Conservation (phyloP, 805 yeast genomes). For the Yarrowia sp. region DNA sequence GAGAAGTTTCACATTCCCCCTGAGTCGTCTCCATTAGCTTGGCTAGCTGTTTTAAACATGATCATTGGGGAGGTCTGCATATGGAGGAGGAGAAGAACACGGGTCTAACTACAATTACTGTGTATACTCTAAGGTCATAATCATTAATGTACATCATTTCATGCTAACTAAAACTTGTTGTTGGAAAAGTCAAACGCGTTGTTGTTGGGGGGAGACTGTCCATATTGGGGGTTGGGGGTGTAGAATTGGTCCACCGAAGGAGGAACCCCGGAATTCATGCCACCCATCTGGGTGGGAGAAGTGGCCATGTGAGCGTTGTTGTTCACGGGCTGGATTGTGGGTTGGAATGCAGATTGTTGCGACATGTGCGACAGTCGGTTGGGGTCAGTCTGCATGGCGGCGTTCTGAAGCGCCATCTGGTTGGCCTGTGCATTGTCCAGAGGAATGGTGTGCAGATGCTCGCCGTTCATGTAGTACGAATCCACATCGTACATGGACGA, state of each 20-base stretch:
- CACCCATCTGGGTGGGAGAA: constrained; percentile 3
- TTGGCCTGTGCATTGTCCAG: constrained; percentile 15
- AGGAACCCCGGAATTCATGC: neutral
- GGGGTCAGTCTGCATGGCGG: constrained; percentile 14
- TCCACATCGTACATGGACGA: constrained; percentile 27
- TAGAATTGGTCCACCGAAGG: constrained; percentile 21
- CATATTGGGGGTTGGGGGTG: constrained; percentile 22
- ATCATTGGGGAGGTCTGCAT: neutral
- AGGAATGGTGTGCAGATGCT: constrained; percentile 8
- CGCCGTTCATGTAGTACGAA: constrained; percentile 23
- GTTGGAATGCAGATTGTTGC: constrained; percentile 7
- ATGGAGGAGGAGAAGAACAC: neutral
- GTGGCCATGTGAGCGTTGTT: neutral
- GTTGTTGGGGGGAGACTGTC: constrained; percentile 23
- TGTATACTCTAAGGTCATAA: constrained; percentile 24
- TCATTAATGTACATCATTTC: constrained; percentile 22
- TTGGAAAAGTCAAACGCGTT: constrained; percentile 23
- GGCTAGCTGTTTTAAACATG: neutral
- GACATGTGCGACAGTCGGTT: constrained; percentile 15
- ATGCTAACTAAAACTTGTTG: constrained; percentile 24
- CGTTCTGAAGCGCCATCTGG: constrained; percentile 17
- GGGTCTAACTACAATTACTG: no score
- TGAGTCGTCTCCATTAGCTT: neutral
- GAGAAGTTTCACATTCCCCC: constrained; percentile 4
- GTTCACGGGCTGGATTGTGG: constrained; percentile 12